Base-by-base conservation (phyloP, 2,329 filamentous ascomycete species). In the Colletotrichum sidae region DNA sequence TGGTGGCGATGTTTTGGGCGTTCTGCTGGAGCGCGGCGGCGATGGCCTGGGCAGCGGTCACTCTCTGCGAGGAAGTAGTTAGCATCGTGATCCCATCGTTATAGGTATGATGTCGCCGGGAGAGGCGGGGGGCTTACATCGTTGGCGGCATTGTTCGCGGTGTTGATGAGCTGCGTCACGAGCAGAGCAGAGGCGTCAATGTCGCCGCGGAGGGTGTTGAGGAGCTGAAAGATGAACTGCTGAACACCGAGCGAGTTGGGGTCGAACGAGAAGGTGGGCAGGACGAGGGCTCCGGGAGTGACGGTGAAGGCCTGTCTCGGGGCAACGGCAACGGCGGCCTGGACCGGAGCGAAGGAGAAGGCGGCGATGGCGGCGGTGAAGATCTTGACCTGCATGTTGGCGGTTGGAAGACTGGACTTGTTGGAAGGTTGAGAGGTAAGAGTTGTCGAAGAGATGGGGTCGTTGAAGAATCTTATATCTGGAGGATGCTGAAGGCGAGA, bases 371-470 rank as follows among this genome's bases (percentile, higher is more conserved):
- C 57, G 15, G 57, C 60, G 42, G 55, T 34, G 60, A 65, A 37
- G 41, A 68, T 42, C 55, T 63, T 68, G 54, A 53, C 57, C 53
- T 68, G 59, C 69, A 70, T 69, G 4, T 49, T 67, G 60, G 41
- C 13, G 41, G 3, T n/a, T 52, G 33, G 10, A 8, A 4, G 12
- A 2, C 4, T 11, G 12, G 35, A 13, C n/a, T 47, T 12, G 41
- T 52, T 15, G 25, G 2, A 17, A 17, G 5, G 13, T 8, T 49
- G 25, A 39, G 6, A 44, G 38, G 33, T 33, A 15, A 9, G 11
- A n/a, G 33, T 46, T 42, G 11, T 34, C 9, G 17, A 10, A 37
- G 15, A 9, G 3, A 0, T 25, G 6, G 37, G 11, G 34, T 38
- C 25, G 1, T 25, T 25, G 25, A 25, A 5, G 25, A 25, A 25